These are phyloP conservation scores for Fusarium secorum DNA, from an alignment of 2,329 filamentous ascomycete genomes.

Conservation along the genomic window DNA sequence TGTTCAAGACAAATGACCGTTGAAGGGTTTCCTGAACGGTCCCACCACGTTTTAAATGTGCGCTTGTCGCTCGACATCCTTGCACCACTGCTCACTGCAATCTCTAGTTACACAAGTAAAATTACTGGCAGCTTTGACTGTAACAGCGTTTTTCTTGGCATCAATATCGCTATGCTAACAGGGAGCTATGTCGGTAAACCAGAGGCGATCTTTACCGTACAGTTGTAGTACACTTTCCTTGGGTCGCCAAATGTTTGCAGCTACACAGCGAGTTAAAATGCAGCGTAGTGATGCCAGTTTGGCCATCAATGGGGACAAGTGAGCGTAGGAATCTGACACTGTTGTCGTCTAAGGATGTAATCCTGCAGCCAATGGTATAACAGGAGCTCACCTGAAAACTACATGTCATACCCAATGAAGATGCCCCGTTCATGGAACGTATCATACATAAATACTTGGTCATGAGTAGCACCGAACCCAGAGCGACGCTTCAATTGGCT, in stretches of 20 bases:
- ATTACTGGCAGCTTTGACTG: conserved; percentile 13
- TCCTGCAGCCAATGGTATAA: not conserved
- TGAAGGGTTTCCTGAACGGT: conserved; percentile 15
- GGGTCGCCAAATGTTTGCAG: not conserved
- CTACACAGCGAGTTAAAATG: not conserved
- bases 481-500: not conserved
- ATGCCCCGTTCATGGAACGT: not conserved
- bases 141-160: conserved; percentile 12
- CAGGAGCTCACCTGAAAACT: not conserved
- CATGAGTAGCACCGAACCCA: not conserved
- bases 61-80: conserved; percentile 18
- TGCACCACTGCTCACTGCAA: conserved; percentile 23
- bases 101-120: conserved; percentile 16
- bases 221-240: not conserved
- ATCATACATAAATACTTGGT: not conserved
- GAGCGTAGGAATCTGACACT: not conserved
- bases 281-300: not conserved
- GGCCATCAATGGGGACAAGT: not conserved
- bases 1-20: conserved; percentile 27
- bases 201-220: not conserved
- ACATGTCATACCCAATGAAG: not conserved
- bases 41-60: conserved; percentile 31
- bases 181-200: not conserved
- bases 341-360: not conserved
- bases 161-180: not conserved